Conservation (phyloP, 2,329 filamentous ascomycete species). For the Lachnellula arida region DNA sequence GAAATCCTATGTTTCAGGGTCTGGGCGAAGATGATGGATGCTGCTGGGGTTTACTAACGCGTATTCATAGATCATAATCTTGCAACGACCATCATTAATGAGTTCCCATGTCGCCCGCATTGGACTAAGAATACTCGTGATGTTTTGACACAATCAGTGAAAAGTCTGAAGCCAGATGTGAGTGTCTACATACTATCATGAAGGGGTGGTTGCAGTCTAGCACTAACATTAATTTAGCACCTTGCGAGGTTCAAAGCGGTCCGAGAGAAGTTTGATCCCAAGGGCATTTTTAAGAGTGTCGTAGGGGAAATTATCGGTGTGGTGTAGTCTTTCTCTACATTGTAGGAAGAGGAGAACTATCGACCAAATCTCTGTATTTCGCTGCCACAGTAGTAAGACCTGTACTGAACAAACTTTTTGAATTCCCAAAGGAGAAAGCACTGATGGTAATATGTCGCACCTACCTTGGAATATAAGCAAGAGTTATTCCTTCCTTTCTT, state of each 20-base stretch:
- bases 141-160: conserved; percentile 13
- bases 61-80: conserved; percentile 13
- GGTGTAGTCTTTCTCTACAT: conserved; percentile 6
- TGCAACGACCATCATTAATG: conserved; percentile 11
- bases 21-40: too few species aligned
- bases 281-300: conserved; percentile 19
- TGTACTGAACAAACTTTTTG: neutral
- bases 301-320: conserved; percentile 17
- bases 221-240: conserved; percentile 5
- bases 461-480: too few species aligned
- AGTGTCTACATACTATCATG: neutral
- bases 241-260: conserved; percentile 12
- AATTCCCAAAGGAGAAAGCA: too few species aligned
- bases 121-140: conserved; percentile 20
- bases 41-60: neutral
- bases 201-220: neutral
- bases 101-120: conserved; percentile 18
- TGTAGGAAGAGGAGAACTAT: conserved; percentile 3
- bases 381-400: neutral
- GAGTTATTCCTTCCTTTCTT: too few species aligned
- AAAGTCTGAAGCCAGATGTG: conserved; percentile 13
- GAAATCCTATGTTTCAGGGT: neutral
- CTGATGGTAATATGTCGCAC: too few species aligned
- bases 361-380: neutral
- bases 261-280: conserved; percentile 13